These are phyloP conservation scores for Polymyxa betae DNA, from an alignment of 208 protist genomes.

Conservation along the genomic window DNA sequence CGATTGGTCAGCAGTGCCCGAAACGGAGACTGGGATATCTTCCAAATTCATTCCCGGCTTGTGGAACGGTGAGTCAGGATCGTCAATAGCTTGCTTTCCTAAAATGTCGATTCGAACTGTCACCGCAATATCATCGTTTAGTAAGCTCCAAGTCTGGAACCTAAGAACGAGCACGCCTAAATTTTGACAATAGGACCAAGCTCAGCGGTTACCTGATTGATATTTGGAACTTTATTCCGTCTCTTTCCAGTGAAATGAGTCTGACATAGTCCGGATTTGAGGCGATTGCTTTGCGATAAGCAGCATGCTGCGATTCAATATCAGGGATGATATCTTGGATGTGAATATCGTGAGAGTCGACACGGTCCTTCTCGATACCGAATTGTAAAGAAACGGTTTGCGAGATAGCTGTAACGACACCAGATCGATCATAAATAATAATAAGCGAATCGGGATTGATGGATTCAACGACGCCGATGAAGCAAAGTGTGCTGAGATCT, in stretches of 20 bases:
- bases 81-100: no score
- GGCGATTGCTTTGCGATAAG: neutral
- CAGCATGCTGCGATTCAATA: neutral
- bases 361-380: neutral
- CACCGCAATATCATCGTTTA: neutral
- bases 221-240: neutral
- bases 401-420: slow-evolving; percentile 16
- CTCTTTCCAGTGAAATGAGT: neutral
- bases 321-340: neutral
- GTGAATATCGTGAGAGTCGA: neutral
- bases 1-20: no score
- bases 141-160: neutral
- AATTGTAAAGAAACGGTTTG: neutral
- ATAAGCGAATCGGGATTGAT: neutral
- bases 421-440: neutral
- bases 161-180: neutral
- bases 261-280: neutral
- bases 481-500: neutral
- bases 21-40: no score
- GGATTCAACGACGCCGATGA: slow-evolving; percentile 38
- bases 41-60: no score
- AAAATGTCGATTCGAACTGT: neutral
- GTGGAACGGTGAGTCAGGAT: no score
- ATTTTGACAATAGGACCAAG: neutral
- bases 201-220: neutral